Evolutionary conservation across 2,329 filamentous ascomycete genomes (phyloP), one percentile per base, ranked within the genome.

Genomic region (Diaporthe ampelina): DNA sequence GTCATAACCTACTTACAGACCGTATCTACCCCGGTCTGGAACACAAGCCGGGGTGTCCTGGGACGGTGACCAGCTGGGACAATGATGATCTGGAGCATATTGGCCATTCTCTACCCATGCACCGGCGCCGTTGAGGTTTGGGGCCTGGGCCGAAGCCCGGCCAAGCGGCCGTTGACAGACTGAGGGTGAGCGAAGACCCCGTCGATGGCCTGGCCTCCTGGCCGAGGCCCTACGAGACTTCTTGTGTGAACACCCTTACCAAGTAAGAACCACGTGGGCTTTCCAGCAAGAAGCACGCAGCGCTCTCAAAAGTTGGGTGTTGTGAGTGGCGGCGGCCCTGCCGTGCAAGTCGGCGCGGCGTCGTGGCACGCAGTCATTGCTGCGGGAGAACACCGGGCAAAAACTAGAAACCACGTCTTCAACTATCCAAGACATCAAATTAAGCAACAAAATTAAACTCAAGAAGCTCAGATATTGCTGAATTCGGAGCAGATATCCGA

Each of bases 401-500:
- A 4, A 17, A n/a, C n/a, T 24, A 17, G 17, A 6, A 35, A 50
- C 24, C 43, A 50, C 61, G 29, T 67, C 21, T 50, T 35, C 13
- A 37, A 37, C 1, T 11, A 10, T 17, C 37, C 58, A 43, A 43
- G 29, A 29, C 13, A 50, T 67, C 2, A 29, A 65, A 29, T 35
- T 65, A 48, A 65, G 61, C 61, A 65, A 17, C 26, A 50, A 4
- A n/a, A 50, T 65, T 32, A 50, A 32, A 32, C 17, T 65, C 59
- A 21, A 48, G 26, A 65, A n/a, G 17, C 40, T 65, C 43, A 32
- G 43, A 65, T 50, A 24, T 35, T 48, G 61, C 43, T 65, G 17
- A 35, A 65, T 65, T 48, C 59, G 59, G 59, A 65, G 61, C 19
- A 48, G 29, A 35, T 37, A 52, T 37, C 45, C 45, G 63, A 52